Evolutionary conservation across 2,329 filamentous ascomycete species (phyloP).

Genomic region (Fusarium nodosum): DNA sequence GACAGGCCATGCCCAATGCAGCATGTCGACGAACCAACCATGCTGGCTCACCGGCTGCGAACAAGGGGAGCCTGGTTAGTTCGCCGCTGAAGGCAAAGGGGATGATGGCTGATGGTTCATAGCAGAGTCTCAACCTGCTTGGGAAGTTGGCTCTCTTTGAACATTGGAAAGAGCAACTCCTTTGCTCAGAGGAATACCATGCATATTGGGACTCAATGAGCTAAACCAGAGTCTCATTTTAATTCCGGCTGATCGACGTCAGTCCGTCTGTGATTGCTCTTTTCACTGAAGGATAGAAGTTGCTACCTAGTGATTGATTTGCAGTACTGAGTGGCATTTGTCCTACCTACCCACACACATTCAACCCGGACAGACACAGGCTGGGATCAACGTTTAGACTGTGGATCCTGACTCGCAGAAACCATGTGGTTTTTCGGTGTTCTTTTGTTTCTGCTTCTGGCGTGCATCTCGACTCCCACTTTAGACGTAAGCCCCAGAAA

Average conservation of each 20-base stretch:
- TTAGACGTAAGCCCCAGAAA: constrained; percentile 31
- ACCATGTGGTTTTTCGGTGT: constrained; percentile 39
- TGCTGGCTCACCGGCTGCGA: constrained; percentile 35
- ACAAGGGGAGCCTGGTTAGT: constrained; percentile 21
- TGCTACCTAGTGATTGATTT: neutral
- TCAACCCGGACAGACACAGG: neutral
- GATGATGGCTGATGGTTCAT: constrained; percentile 3
- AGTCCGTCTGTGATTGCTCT: constrained; percentile 8
- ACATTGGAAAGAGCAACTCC: constrained; percentile 1
- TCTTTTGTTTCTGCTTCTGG: constrained; percentile 1
- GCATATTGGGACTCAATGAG: neutral
- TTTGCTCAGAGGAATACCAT: neutral
- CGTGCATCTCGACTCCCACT: constrained; percentile 5
- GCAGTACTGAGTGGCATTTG: neutral
- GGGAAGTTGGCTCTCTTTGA: constrained; percentile 1
- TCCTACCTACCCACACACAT: constrained; percentile 10
- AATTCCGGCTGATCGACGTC: constrained; percentile 28
- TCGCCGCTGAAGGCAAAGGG: constrained; percentile 28
- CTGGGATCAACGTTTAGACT: constrained; percentile 23
- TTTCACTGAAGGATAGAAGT: constrained; percentile 15
- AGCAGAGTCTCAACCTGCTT: neutral
- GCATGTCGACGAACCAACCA: constrained; percentile 48
- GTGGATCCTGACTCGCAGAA: constrained; percentile 43
- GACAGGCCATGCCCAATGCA: constrained; percentile 45
- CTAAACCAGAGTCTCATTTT: constrained; percentile 18